Conservation (phyloP, 108 stramenopile species). For the Nitzschia sp. region DNA sequence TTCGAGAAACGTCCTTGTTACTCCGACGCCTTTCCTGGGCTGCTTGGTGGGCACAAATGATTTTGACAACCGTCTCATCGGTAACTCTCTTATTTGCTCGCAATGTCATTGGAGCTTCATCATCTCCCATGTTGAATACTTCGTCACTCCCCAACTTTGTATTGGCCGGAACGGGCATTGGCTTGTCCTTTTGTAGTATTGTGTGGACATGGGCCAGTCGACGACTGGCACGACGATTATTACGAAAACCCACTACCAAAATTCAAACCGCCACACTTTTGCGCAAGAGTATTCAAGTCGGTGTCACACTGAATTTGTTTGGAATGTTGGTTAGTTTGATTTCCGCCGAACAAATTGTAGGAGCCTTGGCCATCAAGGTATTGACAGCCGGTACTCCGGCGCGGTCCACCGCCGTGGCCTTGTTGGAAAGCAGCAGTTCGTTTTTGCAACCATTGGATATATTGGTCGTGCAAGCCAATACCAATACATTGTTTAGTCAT, state of each 20-base stretch:
- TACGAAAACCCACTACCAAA: slow-evolving; percentile 43
- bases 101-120: slow-evolving; percentile 44
- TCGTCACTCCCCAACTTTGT: slow-evolving; percentile 56
- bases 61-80: slow-evolving; percentile 71
- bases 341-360: slow-evolving; percentile 90
- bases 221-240: slow-evolving; percentile 64
- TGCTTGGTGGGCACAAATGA: slow-evolving; percentile 90
- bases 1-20: slow-evolving; percentile 30
- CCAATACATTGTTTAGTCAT: slow-evolving; percentile 89
- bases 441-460: slow-evolving; percentile 86
- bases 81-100: slow-evolving; percentile 83
- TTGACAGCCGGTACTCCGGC: slow-evolving; percentile 65
- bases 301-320: slow-evolving; percentile 71
- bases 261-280: slow-evolving; percentile 72
- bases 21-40: slow-evolving; percentile 67
- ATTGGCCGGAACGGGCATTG: slow-evolving; percentile 65
- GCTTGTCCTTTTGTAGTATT: slow-evolving; percentile 50
- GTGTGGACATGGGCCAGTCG: slow-evolving; percentile 87
- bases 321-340: slow-evolving; percentile 84
- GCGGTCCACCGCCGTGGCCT: slow-evolving; percentile 17
- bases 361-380: slow-evolving; percentile 84
- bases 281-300: slow-evolving; percentile 71
- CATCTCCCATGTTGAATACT: background rate
- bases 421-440: slow-evolving; percentile 4
- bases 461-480: slow-evolving; percentile 92